Evolutionary conservation across 495 filamentous ascomycete species (phyloP).

Genomic region (Filosporella fistucella): DNA sequence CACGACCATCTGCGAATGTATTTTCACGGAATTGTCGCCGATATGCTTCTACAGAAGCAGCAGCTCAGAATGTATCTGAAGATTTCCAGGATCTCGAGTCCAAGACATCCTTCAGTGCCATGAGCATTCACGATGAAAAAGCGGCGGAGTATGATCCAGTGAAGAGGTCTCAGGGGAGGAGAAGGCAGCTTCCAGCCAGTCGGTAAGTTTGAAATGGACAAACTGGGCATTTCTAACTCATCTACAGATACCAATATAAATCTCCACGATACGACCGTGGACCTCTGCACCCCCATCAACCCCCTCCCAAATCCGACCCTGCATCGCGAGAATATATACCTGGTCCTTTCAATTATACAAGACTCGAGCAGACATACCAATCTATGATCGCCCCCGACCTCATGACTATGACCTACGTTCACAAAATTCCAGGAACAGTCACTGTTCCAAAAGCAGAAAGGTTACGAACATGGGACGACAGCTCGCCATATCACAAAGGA

Average conservation of each 20-base stretch:
- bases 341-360: conserved; percentile 85
- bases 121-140: conserved; percentile 28
- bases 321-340: conserved; percentile 85
- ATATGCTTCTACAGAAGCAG: conserved; percentile 42
- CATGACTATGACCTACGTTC: conserved; percentile 81
- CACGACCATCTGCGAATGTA: conserved; percentile 23
- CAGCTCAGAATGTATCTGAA: conserved; percentile 10
- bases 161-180: conserved; percentile 43
- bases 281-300: conserved; percentile 86
- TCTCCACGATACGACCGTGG: conserved; percentile 92
- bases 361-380: conserved; percentile 85
- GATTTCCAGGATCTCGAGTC: conserved; percentile 35
- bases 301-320: conserved; percentile 76
- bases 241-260: conserved; percentile 79
- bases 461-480: conserved; percentile 81
- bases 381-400: conserved; percentile 85
- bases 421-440: conserved; percentile 68
- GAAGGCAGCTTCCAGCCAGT: conserved; percentile 58
- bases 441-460: conserved; percentile 59
- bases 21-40: conserved; percentile 29
- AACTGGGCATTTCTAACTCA: conserved; percentile 3
- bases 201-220: conserved; percentile 42
- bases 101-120: conserved; percentile 34
- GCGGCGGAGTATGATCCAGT: conserved; percentile 54
- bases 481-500: conserved; percentile 90